Evolutionary conservation across 768 basidiomycete species (phyloP), one percentile per base, ranked within the genome.

Genomic region (Coprinopsis cinerea): DNA sequence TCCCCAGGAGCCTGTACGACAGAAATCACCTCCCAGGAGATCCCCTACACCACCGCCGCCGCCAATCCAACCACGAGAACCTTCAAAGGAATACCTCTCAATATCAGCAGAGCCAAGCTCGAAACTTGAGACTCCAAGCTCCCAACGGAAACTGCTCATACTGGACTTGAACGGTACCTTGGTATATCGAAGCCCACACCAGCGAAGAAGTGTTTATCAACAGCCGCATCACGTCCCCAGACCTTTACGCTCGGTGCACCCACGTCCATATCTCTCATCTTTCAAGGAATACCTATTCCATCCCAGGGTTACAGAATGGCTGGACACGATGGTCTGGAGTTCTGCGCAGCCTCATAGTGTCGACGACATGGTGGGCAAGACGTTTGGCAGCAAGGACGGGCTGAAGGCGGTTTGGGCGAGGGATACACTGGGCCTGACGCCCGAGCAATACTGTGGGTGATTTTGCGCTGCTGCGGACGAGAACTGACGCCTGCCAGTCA

Each of bases 241-340:
- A 14, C 59, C 64, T 1, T 52, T 74, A 13, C 65, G 78, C 5
- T 36, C 61, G 3, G 75, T 73, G 0, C 64, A 86, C 55, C 79
- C 77, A 1, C 73, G 88, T 14, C 85, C 88, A 0, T 92, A 83
- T 62, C 70, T 90, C 56, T 50, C 64, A 3, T 63, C 82, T 1
- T 86, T 91, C 56, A 60, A 72, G 3, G 62, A 72, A 2, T 91
- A 85, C 58, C 64, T 90, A 1, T 82, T 88, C 55, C 78, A 82
- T 43, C 66, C 74, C 0, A 55, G 69, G 15, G 88, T 82, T n/a
- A 69, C 65, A 27, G 57, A 59, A 13, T 89, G 87, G 85, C 72
- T 91, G 17, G 86, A 90, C 51, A 82, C 85, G 3, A 92, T 92
- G 85, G 77, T 93, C 3, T 93, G 90, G 90, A 88, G 85, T 59